Percentiles rank a stretch among this genome's conserved stretches.
These are phyloP conservation scores for Ichthyophthirius multifiliis DNA, from an alignment of 169 alveolate genomes.

Conservation along the genomic window DNA sequence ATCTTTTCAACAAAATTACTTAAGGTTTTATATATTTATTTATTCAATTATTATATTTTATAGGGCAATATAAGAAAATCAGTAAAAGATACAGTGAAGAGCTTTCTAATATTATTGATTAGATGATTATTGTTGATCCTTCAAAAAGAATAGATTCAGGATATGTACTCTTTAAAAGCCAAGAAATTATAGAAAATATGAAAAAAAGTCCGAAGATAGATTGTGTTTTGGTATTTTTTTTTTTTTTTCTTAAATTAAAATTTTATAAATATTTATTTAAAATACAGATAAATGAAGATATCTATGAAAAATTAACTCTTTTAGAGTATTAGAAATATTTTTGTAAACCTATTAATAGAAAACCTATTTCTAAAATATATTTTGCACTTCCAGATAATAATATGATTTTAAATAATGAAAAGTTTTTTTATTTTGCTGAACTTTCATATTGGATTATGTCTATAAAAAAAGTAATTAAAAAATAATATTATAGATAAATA, in stretches of 20 bases:
- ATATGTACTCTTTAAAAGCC: constrained; percentile 51
- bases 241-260: background rate
- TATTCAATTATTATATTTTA: background rate
- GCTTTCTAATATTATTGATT: constrained; percentile 47
- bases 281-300: constrained; percentile 44
- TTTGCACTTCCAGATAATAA: constrained; percentile 50
- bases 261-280: background rate
- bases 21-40: constrained; percentile 34
- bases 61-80: constrained; percentile 48
- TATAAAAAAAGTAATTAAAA: constrained; percentile 50
- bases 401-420: constrained; percentile 37
- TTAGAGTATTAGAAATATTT: constrained; percentile 69
- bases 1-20: constrained; percentile 68
- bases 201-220: constrained; percentile 68
- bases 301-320: constrained; percentile 70
- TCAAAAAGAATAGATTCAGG: constrained; percentile 65
- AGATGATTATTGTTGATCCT: constrained; percentile 75
- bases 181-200: constrained; percentile 32
- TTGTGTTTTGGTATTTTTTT: constrained; percentile 58
- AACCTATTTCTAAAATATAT: constrained; percentile 57
- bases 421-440: constrained; percentile 58
- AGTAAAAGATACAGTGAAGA: constrained; percentile 42
- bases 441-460: constrained; percentile 67
- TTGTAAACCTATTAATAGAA: constrained; percentile 61
- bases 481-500: background rate